phyloP scores from a whole-genome alignment of 2,329 filamentous ascomycete genomes.

The Trichocomaceae sp. region DNA sequence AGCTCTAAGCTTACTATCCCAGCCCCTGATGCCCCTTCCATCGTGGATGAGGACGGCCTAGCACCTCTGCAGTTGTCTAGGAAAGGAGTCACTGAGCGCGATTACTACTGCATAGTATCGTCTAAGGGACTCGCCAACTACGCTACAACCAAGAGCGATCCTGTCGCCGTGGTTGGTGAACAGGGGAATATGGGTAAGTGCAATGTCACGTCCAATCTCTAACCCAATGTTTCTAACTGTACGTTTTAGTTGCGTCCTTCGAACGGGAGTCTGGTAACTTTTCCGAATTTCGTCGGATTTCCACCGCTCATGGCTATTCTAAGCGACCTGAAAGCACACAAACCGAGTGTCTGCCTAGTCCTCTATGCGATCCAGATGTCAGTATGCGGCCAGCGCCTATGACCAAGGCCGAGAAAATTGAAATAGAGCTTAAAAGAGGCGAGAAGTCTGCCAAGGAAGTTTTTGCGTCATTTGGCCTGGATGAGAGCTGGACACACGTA shows the following conservation, averaged over 20 bases:
- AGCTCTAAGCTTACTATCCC: constrained; percentile 22
- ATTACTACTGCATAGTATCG: constrained; percentile 36
- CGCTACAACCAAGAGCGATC: constrained; percentile 29
- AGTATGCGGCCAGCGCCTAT: constrained; percentile 22
- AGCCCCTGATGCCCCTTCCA: constrained; percentile 25
- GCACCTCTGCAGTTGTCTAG: constrained; percentile 25
- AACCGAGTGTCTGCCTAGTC: neutral
- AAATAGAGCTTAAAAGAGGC: constrained; percentile 14
- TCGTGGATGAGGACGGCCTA: constrained; percentile 46
- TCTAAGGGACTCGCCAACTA: constrained; percentile 29
- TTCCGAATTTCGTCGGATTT: neutral
- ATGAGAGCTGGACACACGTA: constrained; percentile 38
- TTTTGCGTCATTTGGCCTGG: constrained; percentile 28
- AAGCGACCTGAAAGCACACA: neutral
- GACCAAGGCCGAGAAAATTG: constrained; percentile 33
- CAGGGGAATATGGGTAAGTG: constrained; percentile 4
- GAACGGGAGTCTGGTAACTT: neutral
- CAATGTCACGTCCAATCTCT: neutral
- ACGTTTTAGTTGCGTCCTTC: constrained; percentile 6
- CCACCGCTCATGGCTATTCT: neutral
- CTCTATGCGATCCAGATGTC: constrained; percentile 6
- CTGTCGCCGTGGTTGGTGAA: constrained; percentile 18
- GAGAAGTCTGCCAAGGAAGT: constrained; percentile 7
- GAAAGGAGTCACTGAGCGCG: constrained; percentile 36
- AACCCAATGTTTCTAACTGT: neutral